Evolutionary conservation across 2,329 filamentous ascomycete species (phyloP).

Genomic region (Biscogniauxia marginata): DNA sequence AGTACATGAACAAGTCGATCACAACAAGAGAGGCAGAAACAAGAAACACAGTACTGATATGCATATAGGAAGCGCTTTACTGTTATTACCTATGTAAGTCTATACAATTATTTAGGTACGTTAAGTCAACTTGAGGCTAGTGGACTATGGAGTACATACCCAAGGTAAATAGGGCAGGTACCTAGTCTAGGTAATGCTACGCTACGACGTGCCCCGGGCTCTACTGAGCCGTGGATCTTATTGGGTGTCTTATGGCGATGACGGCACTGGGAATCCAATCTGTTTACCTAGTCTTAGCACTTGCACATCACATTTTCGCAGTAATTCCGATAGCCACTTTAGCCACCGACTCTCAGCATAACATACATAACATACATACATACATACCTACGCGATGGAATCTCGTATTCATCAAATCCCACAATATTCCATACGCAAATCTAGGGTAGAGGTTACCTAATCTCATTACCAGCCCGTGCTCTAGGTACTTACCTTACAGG

Average conservation of each 20-base stretch:
- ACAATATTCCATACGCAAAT: neutral
- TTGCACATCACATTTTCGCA: slow-evolving; percentile 15
- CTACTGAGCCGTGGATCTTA: neutral
- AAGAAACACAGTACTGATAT: no score
- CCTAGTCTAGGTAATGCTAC: no score
- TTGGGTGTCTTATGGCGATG: neutral
- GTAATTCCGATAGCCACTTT: slow-evolving; percentile 15
- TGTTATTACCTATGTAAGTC: no score
- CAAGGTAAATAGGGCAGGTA: no score
- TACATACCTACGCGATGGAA: neutral
- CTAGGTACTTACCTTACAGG: no score
- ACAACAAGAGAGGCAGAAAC: no score
- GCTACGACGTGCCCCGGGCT: neutral
- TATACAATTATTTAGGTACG: no score
- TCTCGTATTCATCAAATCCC: neutral
- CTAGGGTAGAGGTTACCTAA: neutral
- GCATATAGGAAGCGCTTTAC: no score
- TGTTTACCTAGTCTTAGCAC: neutral
- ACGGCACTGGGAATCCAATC: neutral
- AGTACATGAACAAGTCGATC: no score
- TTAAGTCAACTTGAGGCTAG: no score
- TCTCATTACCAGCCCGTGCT: neutral
- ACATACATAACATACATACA: no score
- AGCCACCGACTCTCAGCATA: neutral
- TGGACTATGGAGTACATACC: no score